These are phyloP conservation scores for Bretschneidera sinensis DNA, from an alignment of 345 rosid genomes.

Conservation along the genomic window DNA sequence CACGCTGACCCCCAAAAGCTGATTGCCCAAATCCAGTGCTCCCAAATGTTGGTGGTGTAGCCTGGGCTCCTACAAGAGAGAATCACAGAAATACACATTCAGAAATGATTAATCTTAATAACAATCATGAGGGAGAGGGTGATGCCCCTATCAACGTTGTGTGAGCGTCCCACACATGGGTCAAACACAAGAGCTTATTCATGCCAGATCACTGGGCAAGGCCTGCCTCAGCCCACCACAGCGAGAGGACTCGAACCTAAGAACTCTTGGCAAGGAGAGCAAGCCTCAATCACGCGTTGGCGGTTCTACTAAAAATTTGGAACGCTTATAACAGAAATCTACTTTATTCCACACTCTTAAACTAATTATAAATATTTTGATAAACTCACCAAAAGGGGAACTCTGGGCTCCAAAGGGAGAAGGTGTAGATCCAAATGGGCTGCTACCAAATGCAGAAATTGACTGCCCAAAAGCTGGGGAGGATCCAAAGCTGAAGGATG, in stretches of 20 bases:
- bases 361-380: not conserved
- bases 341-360: not conserved
- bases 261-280: too few relatives aligned
- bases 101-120: not conserved
- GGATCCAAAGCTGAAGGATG: slow-evolving; percentile 62
- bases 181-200: too few relatives aligned
- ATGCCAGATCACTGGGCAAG: too few relatives aligned
- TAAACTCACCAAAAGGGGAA: slow-evolving; percentile 58
- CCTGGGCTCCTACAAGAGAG: slow-evolving; percentile 50
- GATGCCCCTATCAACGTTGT: too few relatives aligned
- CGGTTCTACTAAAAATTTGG: not conserved
- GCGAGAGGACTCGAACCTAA: too few relatives aligned
- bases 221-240: too few relatives aligned
- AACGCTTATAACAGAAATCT: not conserved
- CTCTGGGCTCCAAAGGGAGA: slow-evolving; percentile 71
- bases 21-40: slow-evolving; percentile 62
- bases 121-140: too few relatives aligned
- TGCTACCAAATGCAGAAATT: slow-evolving; percentile 67
- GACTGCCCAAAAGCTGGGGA: slow-evolving; percentile 77
- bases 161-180: too few relatives aligned
- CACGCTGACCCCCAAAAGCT: slow-evolving; percentile 66
- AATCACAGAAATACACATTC: not conserved
- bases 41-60: slow-evolving; percentile 68
- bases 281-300: too few relatives aligned
- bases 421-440: slow-evolving; percentile 51